These are phyloP conservation scores for Ganoderma sinense DNA, from an alignment of 1,284 basidiomycete genomes.

Conservation along the genomic window DNA sequence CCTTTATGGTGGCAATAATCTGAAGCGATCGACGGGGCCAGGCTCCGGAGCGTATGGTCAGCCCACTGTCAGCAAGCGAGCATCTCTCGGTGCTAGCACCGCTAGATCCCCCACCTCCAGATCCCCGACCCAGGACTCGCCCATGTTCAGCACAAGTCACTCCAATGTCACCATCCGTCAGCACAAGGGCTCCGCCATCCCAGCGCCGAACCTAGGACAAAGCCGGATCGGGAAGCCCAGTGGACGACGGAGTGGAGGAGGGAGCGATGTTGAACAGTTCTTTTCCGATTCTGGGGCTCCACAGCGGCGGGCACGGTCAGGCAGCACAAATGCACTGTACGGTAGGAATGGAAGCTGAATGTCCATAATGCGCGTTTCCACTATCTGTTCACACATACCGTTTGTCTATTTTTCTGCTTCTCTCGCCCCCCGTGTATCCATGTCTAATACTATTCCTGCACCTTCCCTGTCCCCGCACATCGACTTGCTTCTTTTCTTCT, in stretches of 20 bases:
- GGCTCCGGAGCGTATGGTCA: constrained; percentile 50
- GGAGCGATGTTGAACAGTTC: constrained; percentile 34
- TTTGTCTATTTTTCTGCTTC: constrained; percentile 4
- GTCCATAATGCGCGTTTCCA: not conserved
- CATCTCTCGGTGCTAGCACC: constrained; percentile 55
- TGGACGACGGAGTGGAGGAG: constrained; percentile 58
- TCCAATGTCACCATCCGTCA: constrained; percentile 61
- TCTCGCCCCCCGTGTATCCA: not conserved
- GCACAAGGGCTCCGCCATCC: constrained; percentile 50
- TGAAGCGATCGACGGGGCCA: constrained; percentile 67
- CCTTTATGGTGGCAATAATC: constrained; percentile 50
- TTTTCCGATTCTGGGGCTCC: constrained; percentile 28
- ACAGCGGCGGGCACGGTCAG: constrained; percentile 33
- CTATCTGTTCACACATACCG: not conserved
- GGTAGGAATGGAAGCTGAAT: constrained; percentile 24
- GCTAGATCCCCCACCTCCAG: constrained; percentile 30
- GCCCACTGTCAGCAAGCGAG: constrained; percentile 51
- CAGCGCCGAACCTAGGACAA: constrained; percentile 49
- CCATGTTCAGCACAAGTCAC: constrained; percentile 40
- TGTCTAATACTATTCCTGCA: not conserved
- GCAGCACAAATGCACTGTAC: constrained; percentile 31
- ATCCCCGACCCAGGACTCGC: constrained; percentile 37
- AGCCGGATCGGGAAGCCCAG: constrained; percentile 71
- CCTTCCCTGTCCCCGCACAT: not conserved
- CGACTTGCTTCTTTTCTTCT: not conserved